phyloP scores from a whole-genome alignment of 2,329 filamentous ascomycete species.

The Ramichloridium luteum region DNA sequence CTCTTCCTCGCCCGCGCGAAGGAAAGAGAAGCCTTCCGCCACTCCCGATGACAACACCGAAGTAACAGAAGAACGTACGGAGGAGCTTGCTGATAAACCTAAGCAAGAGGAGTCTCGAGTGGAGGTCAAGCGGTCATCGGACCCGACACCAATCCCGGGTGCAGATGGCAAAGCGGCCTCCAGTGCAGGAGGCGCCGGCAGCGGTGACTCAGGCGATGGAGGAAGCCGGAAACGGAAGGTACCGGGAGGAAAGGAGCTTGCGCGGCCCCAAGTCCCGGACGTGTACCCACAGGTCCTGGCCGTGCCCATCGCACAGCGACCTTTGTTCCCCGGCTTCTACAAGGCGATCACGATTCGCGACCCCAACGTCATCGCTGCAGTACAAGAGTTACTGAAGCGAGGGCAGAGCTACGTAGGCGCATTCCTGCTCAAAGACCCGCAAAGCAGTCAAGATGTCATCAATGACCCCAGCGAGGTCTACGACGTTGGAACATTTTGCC shows the following conservation, averaged over 20 bases:
- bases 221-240: conserved; percentile 62
- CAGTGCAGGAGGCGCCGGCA: conserved; percentile 44
- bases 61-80: conserved; percentile 27
- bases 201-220: conserved; percentile 40
- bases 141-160: conserved; percentile 41
- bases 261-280: conserved; percentile 83
- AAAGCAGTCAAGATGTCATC: conserved; percentile 86
- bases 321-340: conserved; percentile 94
- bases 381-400: conserved; percentile 91
- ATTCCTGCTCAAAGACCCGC: conserved; percentile 93
- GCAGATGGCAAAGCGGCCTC: conserved; percentile 42
- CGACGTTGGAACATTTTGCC: conserved; percentile 91
- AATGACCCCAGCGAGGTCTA: conserved; percentile 83
- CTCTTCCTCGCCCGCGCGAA: conserved; percentile 33
- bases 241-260: conserved; percentile 51
- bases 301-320: conserved; percentile 86
- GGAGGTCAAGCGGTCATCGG: conserved; percentile 36
- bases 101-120: conserved; percentile 25
- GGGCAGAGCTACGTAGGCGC: conserved; percentile 96
- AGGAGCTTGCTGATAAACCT: conserved; percentile 28
- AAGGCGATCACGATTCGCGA: conserved; percentile 96
- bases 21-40: conserved; percentile 46
- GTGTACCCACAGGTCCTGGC: conserved; percentile 96
- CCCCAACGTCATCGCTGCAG: conserved; percentile 77
- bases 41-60: conserved; percentile 33